Percentiles rank a stretch among this genome's conserved stretches.
Evolutionary conservation across 2,329 filamentous ascomycete genomes (phyloP).

Genomic region (Corinectria fuckeliana): DNA sequence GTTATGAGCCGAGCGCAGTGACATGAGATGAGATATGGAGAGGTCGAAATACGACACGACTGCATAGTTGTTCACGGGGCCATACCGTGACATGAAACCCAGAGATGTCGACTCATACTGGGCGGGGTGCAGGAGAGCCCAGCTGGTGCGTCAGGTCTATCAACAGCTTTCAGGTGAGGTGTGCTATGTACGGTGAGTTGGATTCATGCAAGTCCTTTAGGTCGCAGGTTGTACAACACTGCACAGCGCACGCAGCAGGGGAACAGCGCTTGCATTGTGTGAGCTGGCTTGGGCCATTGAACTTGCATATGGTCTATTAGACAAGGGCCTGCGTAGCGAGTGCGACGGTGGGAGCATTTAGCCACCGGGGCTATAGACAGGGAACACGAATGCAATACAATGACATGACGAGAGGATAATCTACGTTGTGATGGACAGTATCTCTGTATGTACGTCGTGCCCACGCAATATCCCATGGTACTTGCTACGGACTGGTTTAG

Average conservation of each 20-base stretch:
- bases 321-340: conserved; percentile 15
- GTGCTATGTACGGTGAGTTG: conserved; percentile 12
- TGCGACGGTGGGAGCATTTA: conserved; percentile 11
- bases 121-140: neutral
- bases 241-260: neutral
- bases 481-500: neutral
- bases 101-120: too few relatives aligned
- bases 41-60: too few relatives aligned
- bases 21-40: neutral
- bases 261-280: conserved; percentile 14
- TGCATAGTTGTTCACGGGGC: neutral
- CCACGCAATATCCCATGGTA: too few relatives aligned
- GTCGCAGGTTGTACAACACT: neutral
- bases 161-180: conserved; percentile 2
- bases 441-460: too few relatives aligned
- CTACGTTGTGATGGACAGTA: neutral
- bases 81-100: too few relatives aligned
- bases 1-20: too few relatives aligned
- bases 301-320: too few relatives aligned
- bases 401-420: conserved; percentile 1
- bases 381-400: neutral
- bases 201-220: conserved; percentile 13
- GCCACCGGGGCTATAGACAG: conserved; percentile 18
- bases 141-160: neutral
- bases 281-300: conserved; percentile 8